Evolutionary conservation across 345 rosid species (phyloP).

Genomic region (Laguncularia racemosa): DNA sequence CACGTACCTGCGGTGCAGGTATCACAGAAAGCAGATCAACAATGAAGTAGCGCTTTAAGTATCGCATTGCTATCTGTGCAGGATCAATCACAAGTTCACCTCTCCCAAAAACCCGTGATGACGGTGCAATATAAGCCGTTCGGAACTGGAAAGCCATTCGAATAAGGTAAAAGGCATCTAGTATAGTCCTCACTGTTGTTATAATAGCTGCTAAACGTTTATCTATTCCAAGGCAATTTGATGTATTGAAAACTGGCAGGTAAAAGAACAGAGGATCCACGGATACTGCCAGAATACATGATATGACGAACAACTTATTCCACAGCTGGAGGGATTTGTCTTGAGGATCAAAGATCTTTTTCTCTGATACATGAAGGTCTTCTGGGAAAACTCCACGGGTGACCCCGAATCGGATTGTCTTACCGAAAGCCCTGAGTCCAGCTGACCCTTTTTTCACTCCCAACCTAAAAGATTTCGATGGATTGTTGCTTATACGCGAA

Average conservation of each 20-base stretch:
- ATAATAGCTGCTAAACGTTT: constrained; percentile 47
- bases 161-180: constrained; percentile 56
- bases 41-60: constrained; percentile 56
- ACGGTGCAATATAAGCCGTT: constrained; percentile 80
- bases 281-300: constrained; percentile 70
- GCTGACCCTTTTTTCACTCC: constrained; percentile 58
- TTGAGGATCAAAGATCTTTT: constrained; percentile 68
- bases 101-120: constrained; percentile 87
- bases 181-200: constrained; percentile 43
- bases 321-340: constrained; percentile 67
- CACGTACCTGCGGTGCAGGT: constrained; percentile 75
- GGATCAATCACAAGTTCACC: constrained; percentile 94
- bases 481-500: constrained; percentile 27
- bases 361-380: constrained; percentile 67
- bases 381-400: constrained; percentile 67
- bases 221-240: constrained; percentile 57
- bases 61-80: constrained; percentile 61
- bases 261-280: constrained; percentile 79
- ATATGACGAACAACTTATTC: constrained; percentile 69
- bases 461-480: constrained; percentile 43
- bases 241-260: constrained; percentile 56
- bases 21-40: constrained; percentile 69
- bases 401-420: constrained; percentile 40
- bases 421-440: constrained; percentile 49
- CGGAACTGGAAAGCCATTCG: constrained; percentile 77